These are phyloP conservation scores for Phytophthora rubi DNA, from an alignment of 352 stramenopile genomes.

Conservation along the genomic window DNA sequence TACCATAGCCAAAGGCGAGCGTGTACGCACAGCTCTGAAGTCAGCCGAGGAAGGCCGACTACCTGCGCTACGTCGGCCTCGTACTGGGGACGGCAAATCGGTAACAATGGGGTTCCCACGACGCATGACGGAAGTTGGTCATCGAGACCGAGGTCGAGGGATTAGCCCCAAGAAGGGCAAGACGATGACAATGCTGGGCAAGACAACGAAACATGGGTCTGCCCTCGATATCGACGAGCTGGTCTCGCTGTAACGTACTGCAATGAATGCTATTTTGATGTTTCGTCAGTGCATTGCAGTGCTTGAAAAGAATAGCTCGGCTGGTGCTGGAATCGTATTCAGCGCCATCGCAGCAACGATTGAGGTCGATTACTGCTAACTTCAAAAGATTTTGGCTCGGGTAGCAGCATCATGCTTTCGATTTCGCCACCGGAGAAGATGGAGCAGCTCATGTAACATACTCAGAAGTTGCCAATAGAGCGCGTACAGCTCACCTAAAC, in stretches of 20 bases:
- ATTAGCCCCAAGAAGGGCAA: slow-evolving; percentile 19
- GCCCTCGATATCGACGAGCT: slow-evolving; percentile 9
- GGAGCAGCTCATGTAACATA: slow-evolving; percentile 60
- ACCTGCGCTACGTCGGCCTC: slow-evolving; percentile 31
- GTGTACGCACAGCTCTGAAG: slow-evolving; percentile 49
- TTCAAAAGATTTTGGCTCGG: background rate
- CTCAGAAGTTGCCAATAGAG: background rate
- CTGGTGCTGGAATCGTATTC: background rate
- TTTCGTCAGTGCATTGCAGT: background rate
- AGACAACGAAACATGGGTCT: slow-evolving; percentile 20
- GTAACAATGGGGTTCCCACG: slow-evolving; percentile 7
- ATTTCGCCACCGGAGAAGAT: slow-evolving; percentile 52
- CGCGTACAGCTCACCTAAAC: background rate
- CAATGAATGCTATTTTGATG: slow-evolving; percentile 32
- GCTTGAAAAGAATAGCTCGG: slow-evolving; percentile 8
- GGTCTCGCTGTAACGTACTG: slow-evolving; percentile 26
- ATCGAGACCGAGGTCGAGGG: slow-evolving; percentile 13
- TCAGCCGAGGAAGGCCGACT: slow-evolving; percentile 59
- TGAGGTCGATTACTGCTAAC: background rate
- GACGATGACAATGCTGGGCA: slow-evolving; percentile 19
- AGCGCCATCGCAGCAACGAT: background rate
- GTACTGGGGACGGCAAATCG: slow-evolving; percentile 3
- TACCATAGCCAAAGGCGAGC: slow-evolving; percentile 50
- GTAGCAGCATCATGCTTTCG: slow-evolving; percentile 36
- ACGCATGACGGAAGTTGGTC: slow-evolving; percentile 40